Evolutionary conservation across 148 eudicot species (phyloP).

Genomic region (Rhododendron ferrugineum): DNA sequence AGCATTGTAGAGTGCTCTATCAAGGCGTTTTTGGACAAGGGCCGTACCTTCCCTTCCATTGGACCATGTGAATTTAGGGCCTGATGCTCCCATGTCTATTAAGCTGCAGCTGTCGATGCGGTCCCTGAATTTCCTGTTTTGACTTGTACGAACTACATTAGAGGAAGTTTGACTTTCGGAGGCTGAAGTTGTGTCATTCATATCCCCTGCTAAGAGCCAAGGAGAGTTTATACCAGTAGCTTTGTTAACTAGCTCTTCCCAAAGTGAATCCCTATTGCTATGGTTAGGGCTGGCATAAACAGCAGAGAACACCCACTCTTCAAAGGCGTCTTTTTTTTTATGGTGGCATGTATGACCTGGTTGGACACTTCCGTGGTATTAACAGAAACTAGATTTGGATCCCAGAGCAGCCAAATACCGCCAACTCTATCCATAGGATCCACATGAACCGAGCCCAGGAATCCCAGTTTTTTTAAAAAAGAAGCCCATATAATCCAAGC

Average conservation of each 20-base stretch:
- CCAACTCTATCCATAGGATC: neutral
- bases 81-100: neutral
- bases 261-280: neutral
- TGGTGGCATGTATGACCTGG: neutral
- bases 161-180: neutral
- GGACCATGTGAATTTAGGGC: neutral
- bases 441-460: neutral
- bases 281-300: neutral
- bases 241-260: neutral
- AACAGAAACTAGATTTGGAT: neutral
- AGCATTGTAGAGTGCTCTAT: neutral
- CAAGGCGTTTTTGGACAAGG: neutral
- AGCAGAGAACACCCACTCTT: neutral
- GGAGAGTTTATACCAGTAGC: neutral
- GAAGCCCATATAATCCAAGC: neutral
- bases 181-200: neutral
- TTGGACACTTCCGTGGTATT: neutral
- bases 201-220: neutral
- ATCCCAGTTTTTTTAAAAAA: neutral
- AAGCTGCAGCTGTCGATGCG: neutral
- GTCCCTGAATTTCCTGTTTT: neutral
- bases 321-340: neutral
- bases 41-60: neutral
- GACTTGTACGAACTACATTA: neutral
- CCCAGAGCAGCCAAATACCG: neutral